phyloP scores from a whole-genome alignment of 1,284 basidiomycete species.

The Tylopilus sp. region DNA sequence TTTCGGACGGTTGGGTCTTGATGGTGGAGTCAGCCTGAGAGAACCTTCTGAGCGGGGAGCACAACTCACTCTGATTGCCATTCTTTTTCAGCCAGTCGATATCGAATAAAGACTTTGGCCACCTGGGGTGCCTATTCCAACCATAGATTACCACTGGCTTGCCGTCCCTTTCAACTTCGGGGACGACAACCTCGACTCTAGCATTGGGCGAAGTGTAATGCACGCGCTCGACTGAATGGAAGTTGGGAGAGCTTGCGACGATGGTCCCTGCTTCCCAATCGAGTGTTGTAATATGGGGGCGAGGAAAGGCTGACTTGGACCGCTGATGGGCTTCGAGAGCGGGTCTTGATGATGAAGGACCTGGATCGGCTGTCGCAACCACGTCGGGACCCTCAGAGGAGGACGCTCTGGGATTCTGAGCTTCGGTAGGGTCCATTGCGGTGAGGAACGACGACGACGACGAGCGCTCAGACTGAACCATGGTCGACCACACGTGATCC shows the following conservation, averaged over 20 bases:
- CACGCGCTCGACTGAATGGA: conserved; percentile 36
- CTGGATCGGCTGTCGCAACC: not conserved
- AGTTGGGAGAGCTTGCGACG: conserved; percentile 32
- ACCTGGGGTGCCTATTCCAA: conserved; percentile 48
- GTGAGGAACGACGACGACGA: not conserved
- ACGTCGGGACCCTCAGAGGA: conserved; percentile 9
- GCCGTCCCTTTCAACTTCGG: conserved; percentile 46
- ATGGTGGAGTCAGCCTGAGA: conserved; percentile 1
- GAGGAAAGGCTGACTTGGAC: not conserved
- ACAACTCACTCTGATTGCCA: conserved; percentile 34
- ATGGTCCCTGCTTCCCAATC: conserved; percentile 51
- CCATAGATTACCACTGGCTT: conserved; percentile 58
- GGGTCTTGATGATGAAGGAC: not conserved
- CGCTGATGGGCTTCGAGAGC: not conserved
- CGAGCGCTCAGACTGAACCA: not conserved
- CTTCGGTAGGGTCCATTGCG: not conserved
- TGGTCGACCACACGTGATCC: conserved; percentile 16
- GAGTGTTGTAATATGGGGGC: conserved; percentile 39
- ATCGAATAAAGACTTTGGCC: conserved; percentile 52
- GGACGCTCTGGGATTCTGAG: not conserved
- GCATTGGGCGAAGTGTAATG: conserved; percentile 30
- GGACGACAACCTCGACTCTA: conserved; percentile 34
- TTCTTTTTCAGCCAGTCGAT: conserved; percentile 47
- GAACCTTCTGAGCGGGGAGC: not conserved
- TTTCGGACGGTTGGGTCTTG: conserved; percentile 53